These are phyloP conservation scores for Trichophyton rubrum DNA, from an alignment of 2,329 filamentous ascomycete species.

Conservation along the genomic window DNA sequence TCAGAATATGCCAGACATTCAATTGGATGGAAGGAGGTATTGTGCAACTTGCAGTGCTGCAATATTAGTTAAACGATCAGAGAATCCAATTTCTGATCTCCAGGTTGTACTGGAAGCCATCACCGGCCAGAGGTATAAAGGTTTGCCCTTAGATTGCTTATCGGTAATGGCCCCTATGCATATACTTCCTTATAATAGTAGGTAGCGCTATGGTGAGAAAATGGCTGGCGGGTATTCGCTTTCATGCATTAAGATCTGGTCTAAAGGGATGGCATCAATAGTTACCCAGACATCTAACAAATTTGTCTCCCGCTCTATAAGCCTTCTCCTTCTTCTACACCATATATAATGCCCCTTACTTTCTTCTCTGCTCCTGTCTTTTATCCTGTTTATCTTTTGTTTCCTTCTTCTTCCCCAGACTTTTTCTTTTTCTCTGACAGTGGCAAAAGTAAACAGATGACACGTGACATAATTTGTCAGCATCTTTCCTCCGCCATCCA, in stretches of 20 bases:
- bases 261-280: not conserved
- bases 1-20: not conserved
- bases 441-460: not conserved
- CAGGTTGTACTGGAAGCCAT: constrained; percentile 26
- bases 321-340: not conserved
- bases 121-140: not conserved
- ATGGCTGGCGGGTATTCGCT: not conserved
- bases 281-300: not conserved
- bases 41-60: constrained; percentile 44
- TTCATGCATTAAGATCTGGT: not conserved
- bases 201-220: not conserved
- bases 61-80: constrained; percentile 51
- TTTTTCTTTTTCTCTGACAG: not conserved
- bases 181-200: not conserved
- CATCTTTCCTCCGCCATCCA: not conserved
- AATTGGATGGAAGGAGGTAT: constrained; percentile 4
- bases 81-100: constrained; percentile 43
- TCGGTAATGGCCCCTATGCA: not conserved
- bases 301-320: not conserved
- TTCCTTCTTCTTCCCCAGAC: not conserved
- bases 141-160: not conserved
- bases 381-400: not conserved
- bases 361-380: not conserved
- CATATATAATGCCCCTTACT: not conserved
- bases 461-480: not conserved